These are phyloP conservation scores for Gliomastix tumulicola DNA, from an alignment of 2,329 filamentous ascomycete genomes.

Conservation along the genomic window DNA sequence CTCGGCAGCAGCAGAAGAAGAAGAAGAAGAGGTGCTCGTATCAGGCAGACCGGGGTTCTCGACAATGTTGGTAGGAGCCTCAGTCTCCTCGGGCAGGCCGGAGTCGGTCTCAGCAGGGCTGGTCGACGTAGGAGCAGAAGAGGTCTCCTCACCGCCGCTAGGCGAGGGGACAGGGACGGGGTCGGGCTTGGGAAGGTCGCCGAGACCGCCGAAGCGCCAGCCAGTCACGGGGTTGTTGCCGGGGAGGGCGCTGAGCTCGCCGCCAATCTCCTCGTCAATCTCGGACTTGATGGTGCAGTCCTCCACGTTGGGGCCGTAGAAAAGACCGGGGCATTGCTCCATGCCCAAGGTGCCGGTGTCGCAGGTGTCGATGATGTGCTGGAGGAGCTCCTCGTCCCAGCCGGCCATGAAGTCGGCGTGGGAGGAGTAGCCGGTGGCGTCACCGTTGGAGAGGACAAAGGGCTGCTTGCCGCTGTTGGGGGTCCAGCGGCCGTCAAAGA, in stretches of 20 bases:
- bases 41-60: background rate
- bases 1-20: background rate
- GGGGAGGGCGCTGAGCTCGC: conserved; percentile 40
- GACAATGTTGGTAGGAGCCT: background rate
- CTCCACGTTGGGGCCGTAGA: conserved; percentile 38
- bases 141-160: too few species aligned
- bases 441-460: conserved; percentile 64
- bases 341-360: conserved; percentile 52
- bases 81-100: conserved; percentile 1
- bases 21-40: background rate
- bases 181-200: background rate
- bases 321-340: conserved; percentile 55
- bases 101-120: background rate
- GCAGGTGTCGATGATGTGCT: conserved; percentile 62
- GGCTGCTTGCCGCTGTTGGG: conserved; percentile 45
- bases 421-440: conserved; percentile 61
- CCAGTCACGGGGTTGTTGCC: conserved; percentile 48
- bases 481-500: conserved; percentile 42
- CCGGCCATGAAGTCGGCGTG: conserved; percentile 70
- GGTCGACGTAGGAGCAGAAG: background rate
- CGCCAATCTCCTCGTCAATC: conserved; percentile 35
- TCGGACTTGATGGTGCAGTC: conserved; percentile 44
- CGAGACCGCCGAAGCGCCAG: conserved; percentile 1
- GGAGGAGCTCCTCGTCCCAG: conserved; percentile 60
- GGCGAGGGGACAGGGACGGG: background rate